A percentile compares a stretch with the other conserved stretches of the same genome.
Conservation (phyloP, 2,329 filamentous ascomycete species). For the Diaporthe helianthi region DNA sequence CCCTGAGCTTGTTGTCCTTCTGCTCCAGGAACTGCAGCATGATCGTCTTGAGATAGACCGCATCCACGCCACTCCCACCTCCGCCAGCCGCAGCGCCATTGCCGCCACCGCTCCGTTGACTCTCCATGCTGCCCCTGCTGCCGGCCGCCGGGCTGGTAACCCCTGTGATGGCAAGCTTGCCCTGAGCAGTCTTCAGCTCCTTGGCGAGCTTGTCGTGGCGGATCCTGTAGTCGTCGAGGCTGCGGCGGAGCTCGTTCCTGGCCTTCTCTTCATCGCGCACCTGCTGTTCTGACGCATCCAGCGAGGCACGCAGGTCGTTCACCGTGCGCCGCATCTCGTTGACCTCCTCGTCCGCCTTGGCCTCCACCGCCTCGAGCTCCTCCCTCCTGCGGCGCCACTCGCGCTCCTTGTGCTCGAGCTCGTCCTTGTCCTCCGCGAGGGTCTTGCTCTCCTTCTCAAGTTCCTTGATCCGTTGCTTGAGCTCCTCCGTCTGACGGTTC, state of each 20-base stretch:
- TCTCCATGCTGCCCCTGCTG: slow-evolving; percentile 54
- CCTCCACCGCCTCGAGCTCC: slow-evolving; percentile 75
- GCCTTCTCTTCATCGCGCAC: slow-evolving; percentile 85
- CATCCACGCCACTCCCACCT: slow-evolving; percentile 49
- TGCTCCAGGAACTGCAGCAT: slow-evolving; percentile 82
- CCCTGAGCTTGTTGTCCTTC: slow-evolving; percentile 77
- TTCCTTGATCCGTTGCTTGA: slow-evolving; percentile 80
- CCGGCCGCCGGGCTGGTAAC: slow-evolving; percentile 41
- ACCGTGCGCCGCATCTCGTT: slow-evolving; percentile 79
- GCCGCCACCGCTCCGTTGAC: slow-evolving; percentile 50
- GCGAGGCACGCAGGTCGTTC: slow-evolving; percentile 75
- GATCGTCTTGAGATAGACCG: slow-evolving; percentile 80
- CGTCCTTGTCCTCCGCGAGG: slow-evolving; percentile 77
- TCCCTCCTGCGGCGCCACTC: slow-evolving; percentile 78
- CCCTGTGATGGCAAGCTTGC: slow-evolving; percentile 48
- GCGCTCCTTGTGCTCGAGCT: slow-evolving; percentile 74
- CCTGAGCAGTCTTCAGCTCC: slow-evolving; percentile 62
- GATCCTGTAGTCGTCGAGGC: slow-evolving; percentile 78
- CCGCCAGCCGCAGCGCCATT: slow-evolving; percentile 36
- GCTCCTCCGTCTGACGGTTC: slow-evolving; percentile 84
- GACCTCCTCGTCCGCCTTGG: slow-evolving; percentile 74
- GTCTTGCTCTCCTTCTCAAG: slow-evolving; percentile 78
- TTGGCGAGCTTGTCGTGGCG: slow-evolving; percentile 83
- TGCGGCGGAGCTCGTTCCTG: slow-evolving; percentile 74
- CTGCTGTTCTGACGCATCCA: slow-evolving; percentile 89